Evolutionary conservation across 2,329 filamentous ascomycete genomes (phyloP).

Genomic region (Phialocephala sp.): DNA sequence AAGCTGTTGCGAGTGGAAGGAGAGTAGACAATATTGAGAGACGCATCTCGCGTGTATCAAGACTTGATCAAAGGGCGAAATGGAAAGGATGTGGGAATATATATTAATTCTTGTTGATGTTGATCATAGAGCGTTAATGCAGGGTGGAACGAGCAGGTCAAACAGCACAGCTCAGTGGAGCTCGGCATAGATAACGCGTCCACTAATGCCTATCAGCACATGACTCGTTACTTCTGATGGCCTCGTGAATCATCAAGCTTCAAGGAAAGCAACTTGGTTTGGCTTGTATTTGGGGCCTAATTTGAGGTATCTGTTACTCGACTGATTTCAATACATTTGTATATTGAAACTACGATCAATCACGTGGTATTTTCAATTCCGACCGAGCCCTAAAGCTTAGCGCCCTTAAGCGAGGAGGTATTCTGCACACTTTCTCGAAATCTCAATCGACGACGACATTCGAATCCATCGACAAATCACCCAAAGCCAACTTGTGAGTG

Average conservation of each 20-base stretch:
- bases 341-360: neutral
- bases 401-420: conserved; percentile 15
- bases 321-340: no score
- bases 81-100: neutral
- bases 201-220: neutral
- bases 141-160: neutral
- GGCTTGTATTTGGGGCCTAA: no score
- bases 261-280: neutral
- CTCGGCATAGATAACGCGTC: conserved; percentile 3
- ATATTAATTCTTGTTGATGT: neutral
- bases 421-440: conserved; percentile 16
- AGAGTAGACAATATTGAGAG: conserved; percentile 33
- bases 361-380: conserved; percentile 9
- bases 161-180: conserved; percentile 2
- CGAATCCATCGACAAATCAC: conserved; percentile 28
- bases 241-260: neutral
- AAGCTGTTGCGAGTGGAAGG: conserved; percentile 33
- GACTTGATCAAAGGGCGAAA: neutral
- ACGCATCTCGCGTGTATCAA: conserved; percentile 31
- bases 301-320: no score
- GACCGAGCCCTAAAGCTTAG: conserved; percentile 20
- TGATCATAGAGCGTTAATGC: neutral
- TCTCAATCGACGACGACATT: conserved; percentile 23
- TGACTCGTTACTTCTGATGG: neutral
- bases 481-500: conserved; percentile 27